Evolutionary conservation across 2,329 filamentous ascomycete genomes (phyloP), one percentile per base, ranked within the genome.

Genomic region (Chrysoporthe austroafricana): DNA sequence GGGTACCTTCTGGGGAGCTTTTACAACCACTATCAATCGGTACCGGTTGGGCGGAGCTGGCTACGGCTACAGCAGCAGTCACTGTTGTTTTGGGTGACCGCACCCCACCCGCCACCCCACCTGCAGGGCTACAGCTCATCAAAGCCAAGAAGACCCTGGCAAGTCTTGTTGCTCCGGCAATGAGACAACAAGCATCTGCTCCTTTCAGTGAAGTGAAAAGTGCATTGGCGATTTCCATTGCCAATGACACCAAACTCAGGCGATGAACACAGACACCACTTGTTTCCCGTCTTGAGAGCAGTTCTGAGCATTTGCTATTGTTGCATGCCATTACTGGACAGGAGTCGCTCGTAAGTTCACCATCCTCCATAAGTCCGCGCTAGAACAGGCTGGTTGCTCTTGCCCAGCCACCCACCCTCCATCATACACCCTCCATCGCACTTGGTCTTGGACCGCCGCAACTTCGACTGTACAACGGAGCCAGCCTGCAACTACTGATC

Each of bases 151-250:
- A 52, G 36, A 54, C 26, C 43, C 64, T 36, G 21, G 57, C 16
- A 62, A 60, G n/a, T 43, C 59, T 26, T 48, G 68, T 69, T 69
- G 68, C 68, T 54, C 48, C 14, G 32, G 68, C 65, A 67, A 69
- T 59, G 48, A 66, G 64, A 69, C 66, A 69, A 67, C 68, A 68
- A 62, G 44, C 62, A 63, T 44, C 54, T 50, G 39, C 52, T 60
- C 62, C 43, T 61, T 66, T 39, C 50, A 50, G 48, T 61, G 18
- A 67, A 64, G 48, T 61, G 18, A 67, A 64, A 64, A 62, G 52
- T 65, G 58, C 57, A 64, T 57, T 61, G 46, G 34, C 44, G 34
- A 64, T 67, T 21, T 16, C 58, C 64, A 43, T 39, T 36, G 14
- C 66, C 65, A 50, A 7, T 32, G 18, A 21, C 57, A 5, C 36